Evolutionary conservation across 768 basidiomycete species (phyloP), one percentile per base, ranked within the genome.

Genomic region (Kwoniella bestiolae): DNA sequence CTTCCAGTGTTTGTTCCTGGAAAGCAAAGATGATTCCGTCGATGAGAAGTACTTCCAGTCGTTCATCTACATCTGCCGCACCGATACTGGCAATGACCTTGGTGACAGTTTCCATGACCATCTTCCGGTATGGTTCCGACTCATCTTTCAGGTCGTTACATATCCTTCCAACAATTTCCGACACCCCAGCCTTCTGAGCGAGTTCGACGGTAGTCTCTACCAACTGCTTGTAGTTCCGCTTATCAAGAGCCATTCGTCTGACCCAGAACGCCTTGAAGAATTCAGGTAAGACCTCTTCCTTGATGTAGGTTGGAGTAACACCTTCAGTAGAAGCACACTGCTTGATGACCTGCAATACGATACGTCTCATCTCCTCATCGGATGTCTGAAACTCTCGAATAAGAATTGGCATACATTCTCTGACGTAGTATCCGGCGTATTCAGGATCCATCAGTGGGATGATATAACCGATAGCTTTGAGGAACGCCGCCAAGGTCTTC

Each of bases 311-410:
- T 2, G 96, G 88, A 0, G 93, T 93, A 38, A 99, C 96, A 83
- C 96, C 96, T 79, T 99, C 96, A 1, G 96, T 99, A 8, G 93
- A 92, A 32, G 96, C 92, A 77, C 96, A 98, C 81, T 98, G 96
- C 82, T 98, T 96, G 74, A 98, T 94, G 62, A 99, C 96, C 82
- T 98, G 98, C 56, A 99, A 83, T 5, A 99, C 96, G 71, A 98
- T 98, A 86, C 98, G 96, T 87, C 98, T 95, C 96, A 99, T 99
- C 85, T 99, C 96, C 81, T 99, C 96, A 80, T 99, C 96, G 8
- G 95, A 95, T 5, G 94, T 96, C 81, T 95, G 94, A 85, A 97
- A 98, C 83, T 97, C 95, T 77, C 96, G 92, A 68, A 82, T 82
- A n/a, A 82, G 66, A 58, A 81, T 80, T 2, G 81, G 81, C 69